Base-by-base conservation (phyloP, 768 basidiomycete species). In the Leucosporidium creatinivorum region DNA sequence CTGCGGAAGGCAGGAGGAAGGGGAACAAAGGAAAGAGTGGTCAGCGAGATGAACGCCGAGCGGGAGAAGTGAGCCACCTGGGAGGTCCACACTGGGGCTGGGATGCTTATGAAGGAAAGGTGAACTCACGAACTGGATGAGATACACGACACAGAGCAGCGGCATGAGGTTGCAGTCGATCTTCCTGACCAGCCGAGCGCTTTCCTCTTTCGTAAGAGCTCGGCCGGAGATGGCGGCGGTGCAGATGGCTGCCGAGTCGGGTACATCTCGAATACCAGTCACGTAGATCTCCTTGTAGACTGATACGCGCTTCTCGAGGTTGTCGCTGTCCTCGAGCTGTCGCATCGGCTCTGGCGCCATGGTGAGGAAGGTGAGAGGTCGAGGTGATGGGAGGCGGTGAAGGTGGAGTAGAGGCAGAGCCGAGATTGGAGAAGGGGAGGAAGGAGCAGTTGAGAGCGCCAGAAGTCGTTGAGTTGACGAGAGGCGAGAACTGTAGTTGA, bases 181-280 rank as follows among this genome's bases (percentile, higher is more conserved):
- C 61, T 70, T 73, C 59, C 72, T 66, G 9, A 73, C 30, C 21
- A 73, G 33, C 18, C 65, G 36, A 7, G 51, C 25, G 28, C 48
- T 47, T 25, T 69, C 69, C 19, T 61, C 62, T 44, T 62, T 55
- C 1, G 36, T 25, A 28, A 73, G 31, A 36, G 88, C 5, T 89
- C 89, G 74, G 86, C 88, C 9, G 80, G 81, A 18, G 39, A 71
- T 50, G 63, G 60, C 79, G 72, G 65, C 76, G 73, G 65, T 76
- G 75, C 25, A 17, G 10, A 39, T 19, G 17, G 61, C 51, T 2
- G 61, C 61, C 4, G 78, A 82, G 21, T 79, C 82, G 59, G 51
- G 51, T 17, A 77, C 79, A 21, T 80, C 87, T 69, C 82, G 81
- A 48, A 81, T 26, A 1, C 3, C 17, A 1, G 61, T 36, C 1